These are phyloP conservation scores for Calonectria multiphialidica DNA, from an alignment of 2,329 filamentous ascomycete genomes.

Conservation along the genomic window DNA sequence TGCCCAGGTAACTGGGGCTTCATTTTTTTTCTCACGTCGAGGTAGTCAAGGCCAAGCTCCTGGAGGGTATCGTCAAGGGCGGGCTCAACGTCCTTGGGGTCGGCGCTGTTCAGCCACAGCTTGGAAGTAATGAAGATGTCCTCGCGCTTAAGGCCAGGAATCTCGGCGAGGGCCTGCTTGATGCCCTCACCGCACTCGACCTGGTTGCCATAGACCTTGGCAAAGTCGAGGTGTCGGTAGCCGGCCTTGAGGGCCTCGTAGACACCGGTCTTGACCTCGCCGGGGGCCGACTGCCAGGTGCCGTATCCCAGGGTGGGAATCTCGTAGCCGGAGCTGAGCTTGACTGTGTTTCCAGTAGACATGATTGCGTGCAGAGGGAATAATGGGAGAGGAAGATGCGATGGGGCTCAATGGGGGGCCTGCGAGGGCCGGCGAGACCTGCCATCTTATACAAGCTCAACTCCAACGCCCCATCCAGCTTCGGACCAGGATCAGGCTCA, in stretches of 20 bases:
- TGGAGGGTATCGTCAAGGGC: slow-evolving; percentile 68
- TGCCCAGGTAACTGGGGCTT: neutral
- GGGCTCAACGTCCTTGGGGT: slow-evolving; percentile 68
- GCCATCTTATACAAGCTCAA: neutral
- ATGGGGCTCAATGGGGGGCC: neutral
- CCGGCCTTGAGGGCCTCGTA: slow-evolving; percentile 72
- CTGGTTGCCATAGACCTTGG: slow-evolving; percentile 74
- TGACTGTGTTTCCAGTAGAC: slow-evolving; percentile 67
- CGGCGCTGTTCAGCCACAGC: slow-evolving; percentile 71
- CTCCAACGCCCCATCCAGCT: neutral
- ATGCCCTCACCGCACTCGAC: slow-evolving; percentile 68
- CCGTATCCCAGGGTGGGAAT: slow-evolving; percentile 72
- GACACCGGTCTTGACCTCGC: slow-evolving; percentile 74
- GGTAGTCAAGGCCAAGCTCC: slow-evolving; percentile 67
- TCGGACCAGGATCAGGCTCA: neutral
- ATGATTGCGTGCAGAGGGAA: neutral
- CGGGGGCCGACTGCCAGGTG: slow-evolving; percentile 76
- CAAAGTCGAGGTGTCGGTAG: slow-evolving; percentile 71
- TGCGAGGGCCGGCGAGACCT: slow-evolving; percentile 7
- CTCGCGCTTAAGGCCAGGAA: slow-evolving; percentile 64
- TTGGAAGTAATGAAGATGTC: slow-evolving; percentile 76
- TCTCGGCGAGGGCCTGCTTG: slow-evolving; percentile 57
- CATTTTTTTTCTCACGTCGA: slow-evolving; percentile 40
- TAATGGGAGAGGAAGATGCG: neutral
- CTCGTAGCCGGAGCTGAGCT: slow-evolving; percentile 73